phyloP scores from a whole-genome alignment of 768 basidiomycete genomes.

The Mrakia hoshinonis region DNA sequence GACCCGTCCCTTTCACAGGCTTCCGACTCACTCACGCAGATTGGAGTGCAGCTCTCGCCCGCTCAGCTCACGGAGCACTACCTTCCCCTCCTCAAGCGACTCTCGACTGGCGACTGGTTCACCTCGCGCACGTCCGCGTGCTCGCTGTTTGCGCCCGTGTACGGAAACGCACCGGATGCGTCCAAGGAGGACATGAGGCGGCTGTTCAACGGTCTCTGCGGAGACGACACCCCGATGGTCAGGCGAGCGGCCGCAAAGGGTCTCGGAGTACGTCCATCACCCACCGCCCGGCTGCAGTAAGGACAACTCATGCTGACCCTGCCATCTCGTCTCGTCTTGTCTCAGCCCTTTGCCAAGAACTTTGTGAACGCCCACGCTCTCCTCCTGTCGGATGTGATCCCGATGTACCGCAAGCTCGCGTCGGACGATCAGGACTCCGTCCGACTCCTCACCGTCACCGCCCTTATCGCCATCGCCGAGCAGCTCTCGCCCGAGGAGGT shows the following conservation, averaged over 20 bases:
- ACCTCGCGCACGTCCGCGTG: slow-evolving; percentile 94
- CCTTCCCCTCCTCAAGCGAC: slow-evolving; percentile 78
- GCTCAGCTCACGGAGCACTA: slow-evolving; percentile 78
- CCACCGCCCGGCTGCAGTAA: neutral
- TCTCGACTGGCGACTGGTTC: slow-evolving; percentile 95
- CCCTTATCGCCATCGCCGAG: slow-evolving; percentile 83
- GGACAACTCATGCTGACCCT: neutral
- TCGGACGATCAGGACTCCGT: slow-evolving; percentile 98
- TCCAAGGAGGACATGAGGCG: slow-evolving; percentile 82
- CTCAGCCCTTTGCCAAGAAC: slow-evolving; percentile 68
- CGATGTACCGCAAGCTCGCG: slow-evolving; percentile 86
- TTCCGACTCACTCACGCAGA: slow-evolving; percentile 86
- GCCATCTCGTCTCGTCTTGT: neutral
- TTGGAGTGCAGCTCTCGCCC: slow-evolving; percentile 66
- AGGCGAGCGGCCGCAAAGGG: slow-evolving; percentile 90
- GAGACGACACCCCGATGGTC: slow-evolving; percentile 98
- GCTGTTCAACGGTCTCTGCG: slow-evolving; percentile 67
- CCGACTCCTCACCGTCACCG: slow-evolving; percentile 85
- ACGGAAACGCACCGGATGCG: slow-evolving; percentile 48
- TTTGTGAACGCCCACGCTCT: slow-evolving; percentile 59
- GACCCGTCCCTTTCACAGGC: slow-evolving; percentile 52
- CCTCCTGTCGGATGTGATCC: slow-evolving; percentile 75
- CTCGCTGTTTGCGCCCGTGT: slow-evolving; percentile 83
- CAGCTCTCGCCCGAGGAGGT: slow-evolving; percentile 78
- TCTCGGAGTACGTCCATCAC: slow-evolving; percentile 67